Base-by-base conservation (phyloP, 2,329 filamentous ascomycete genomes). In the Onygena corvina region DNA sequence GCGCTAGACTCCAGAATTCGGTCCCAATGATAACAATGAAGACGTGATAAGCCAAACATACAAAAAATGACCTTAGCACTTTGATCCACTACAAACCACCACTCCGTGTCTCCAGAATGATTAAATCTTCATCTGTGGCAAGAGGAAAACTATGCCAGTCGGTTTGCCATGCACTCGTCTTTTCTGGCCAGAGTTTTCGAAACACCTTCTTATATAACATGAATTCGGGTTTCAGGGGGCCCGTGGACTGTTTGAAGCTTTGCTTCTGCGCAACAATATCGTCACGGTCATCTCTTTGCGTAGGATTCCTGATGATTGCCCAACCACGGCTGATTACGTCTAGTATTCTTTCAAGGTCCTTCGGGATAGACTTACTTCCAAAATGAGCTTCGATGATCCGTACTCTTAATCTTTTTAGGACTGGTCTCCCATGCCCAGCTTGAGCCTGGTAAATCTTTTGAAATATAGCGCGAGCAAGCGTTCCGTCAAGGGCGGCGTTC, bases 401-500 rank as follows among this genome's bases (percentile, higher is more conserved):
- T 11, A 47, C 7, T 21, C 29, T 47, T 14, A 47, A 25, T 6
- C 42, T 21, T 8, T 35, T 4, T 11, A 34, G 18, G 35, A 14
- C n/a, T 9, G 29, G 20, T 30, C 9, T 16, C 12, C 45, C 30
- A 20, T n/a, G 23, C n/a, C 11, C 35, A 9, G 29, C 20, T 35
- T 47, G 45, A 14, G 45, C 29, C 20, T 14, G 33, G 33, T 29
- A 34, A 6, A 47, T 20, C 23, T 47, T 30, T 12, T 47, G 45
- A 20, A 34, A 47, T 20, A 47, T 47, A 47, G 30, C 3, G 18
- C 45, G 45, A 36, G 45, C 45, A 14, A 47, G 18, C 5, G 16
- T 11, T 2, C 35, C 45, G 25, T 47, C 30, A 5, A 47, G 21
- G 9, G 45, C 16, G 20, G 16, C 16, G 30, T 47, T 35, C 18